Base-by-base conservation (phyloP, 768 basidiomycete genomes). In the Boletus rufocinnamomeus region DNA sequence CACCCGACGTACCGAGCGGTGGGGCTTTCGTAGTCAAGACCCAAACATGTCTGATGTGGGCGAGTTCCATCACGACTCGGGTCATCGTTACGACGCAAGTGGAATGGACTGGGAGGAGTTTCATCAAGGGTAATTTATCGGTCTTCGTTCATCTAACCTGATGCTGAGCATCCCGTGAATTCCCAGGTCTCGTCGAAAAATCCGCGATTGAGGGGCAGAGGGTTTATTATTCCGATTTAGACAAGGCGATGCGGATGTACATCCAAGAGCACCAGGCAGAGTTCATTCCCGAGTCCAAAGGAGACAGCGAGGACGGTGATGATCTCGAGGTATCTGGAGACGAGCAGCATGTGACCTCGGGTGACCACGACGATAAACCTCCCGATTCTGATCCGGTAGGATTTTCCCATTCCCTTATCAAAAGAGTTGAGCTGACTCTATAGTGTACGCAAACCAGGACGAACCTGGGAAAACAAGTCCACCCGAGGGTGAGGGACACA, bases 101-200 rank as follows among this genome's bases (percentile, higher is more conserved):
- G 2, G 95, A 98, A 60, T 99, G 96, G 95, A 93, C 92, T 0
- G 95, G 95, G 45, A 82, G 94, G 65, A 95, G 93, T 75, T 98
- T 98, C 75, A 95, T 99, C 74, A 96, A 92, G 75, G 89, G 95
- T 94, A 57, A 63, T 59, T 13, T 40, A 38, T 6, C 44, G 23
- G 8, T 21, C 4, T 2, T 32, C 10, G 11, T 21, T 57, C 34
- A 45, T 59, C 16, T 11, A 56, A 17, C 44, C 30, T 19, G 16
- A 30, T 50, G 10, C 23, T 63, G 43, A 57, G 51, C 28, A 54
- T 34, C 4, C 48, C 48, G n/a, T 45, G 50, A 28, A 21, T 56
- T 30, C 6, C 66, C 66, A 96, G 95, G 93, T 54, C 91, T 99
- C 63, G 98, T 98, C 63, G 95, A 98, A 70, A 86, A 83, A 61